Percentiles rank a stretch among this genome's conserved stretches.
These are phyloP conservation scores for Penicillium crystallinum DNA, from an alignment of 495 filamentous ascomycete species.

Conservation along the genomic window DNA sequence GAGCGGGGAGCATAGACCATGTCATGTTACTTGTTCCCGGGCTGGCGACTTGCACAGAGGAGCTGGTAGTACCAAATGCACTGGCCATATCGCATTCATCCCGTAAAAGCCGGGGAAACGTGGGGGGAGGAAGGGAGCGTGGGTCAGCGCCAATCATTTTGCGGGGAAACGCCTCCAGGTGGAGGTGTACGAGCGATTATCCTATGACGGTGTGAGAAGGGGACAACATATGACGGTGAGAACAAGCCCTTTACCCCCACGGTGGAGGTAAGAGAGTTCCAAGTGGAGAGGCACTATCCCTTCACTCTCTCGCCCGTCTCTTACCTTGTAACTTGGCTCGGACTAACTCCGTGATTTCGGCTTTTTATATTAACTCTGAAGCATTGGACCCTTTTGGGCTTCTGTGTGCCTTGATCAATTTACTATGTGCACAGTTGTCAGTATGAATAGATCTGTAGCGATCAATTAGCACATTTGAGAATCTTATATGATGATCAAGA, in stretches of 20 bases:
- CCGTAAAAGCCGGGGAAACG: constrained; percentile 4
- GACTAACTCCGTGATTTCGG: not conserved
- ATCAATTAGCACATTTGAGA: too few relatives aligned
- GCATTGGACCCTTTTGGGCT: too few relatives aligned
- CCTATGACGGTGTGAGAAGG: not conserved
- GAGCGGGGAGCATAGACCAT: not conserved
- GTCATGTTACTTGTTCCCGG: not conserved
- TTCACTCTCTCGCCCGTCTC: not conserved
- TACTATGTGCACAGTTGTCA: too few relatives aligned
- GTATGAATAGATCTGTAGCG: too few relatives aligned
- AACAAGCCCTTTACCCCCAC: not conserved
- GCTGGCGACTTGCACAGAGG: not conserved
- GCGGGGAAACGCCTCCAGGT: constrained; percentile 1
- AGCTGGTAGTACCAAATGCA: not conserved
- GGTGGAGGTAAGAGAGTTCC: not conserved
- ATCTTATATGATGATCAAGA: too few relatives aligned
- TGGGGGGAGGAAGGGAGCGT: not conserved
- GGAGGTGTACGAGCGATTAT: not conserved
- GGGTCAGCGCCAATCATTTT: constrained; percentile 2
- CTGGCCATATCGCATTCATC: not conserved
- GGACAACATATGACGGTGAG: not conserved
- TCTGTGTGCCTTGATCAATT: too few relatives aligned
- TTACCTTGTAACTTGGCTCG: not conserved
- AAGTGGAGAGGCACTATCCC: not conserved
- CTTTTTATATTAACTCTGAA: too few relatives aligned